Evolutionary conservation across 257 asterid species (phyloP), one percentile per base, ranked within the genome.

Genomic region (Datura wrightii): DNA sequence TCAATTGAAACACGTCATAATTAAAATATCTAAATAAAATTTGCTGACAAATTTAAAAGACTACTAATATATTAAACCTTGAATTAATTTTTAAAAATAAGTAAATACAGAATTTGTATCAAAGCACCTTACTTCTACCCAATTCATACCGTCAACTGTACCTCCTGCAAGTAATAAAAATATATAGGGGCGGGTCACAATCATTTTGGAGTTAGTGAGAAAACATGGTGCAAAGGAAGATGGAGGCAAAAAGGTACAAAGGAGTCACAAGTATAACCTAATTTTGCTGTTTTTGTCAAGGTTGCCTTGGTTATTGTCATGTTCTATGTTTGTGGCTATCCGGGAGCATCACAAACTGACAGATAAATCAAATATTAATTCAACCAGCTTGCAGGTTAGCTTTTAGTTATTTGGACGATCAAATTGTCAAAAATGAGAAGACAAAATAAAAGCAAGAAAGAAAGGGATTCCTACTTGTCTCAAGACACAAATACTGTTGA

Each of bases 171-270:
- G 31, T 24, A 24, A 24, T 24, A 24, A 24, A 24, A 24, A 24
- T 24, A 24, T 24, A 24, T 24, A 24, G 31, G 31, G 31, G 31
- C 31, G 31, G n/a, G 24, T 16, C 24, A 14, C 24, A 37, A 36
- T 66, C 6, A 66, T 66, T 66, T 66, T 66, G 76, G 48, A 6
- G 19, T 2, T 37, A 37, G 76, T 66, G 58, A n/a, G n/a, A 19
- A 72, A 72, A 14, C n/a, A 10, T 72, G 56, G n/a, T 9, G 58
- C 5, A 72, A 19, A 72, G 80, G 56, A 71, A 71, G 37, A 42
- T 71, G 37, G 54, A 71, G 10, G 80, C 3, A 71, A n/a, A 42
- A 71, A 71, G 79, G 79, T 71, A 71, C 79, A 5, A 72, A 72
- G 1, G 39, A 41, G 79, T 70, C 79, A 70, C 79, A 70, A 70